Base-by-base conservation (phyloP, 2,329 filamentous ascomycete species). In the Tolypocladium ophioglossoides region DNA sequence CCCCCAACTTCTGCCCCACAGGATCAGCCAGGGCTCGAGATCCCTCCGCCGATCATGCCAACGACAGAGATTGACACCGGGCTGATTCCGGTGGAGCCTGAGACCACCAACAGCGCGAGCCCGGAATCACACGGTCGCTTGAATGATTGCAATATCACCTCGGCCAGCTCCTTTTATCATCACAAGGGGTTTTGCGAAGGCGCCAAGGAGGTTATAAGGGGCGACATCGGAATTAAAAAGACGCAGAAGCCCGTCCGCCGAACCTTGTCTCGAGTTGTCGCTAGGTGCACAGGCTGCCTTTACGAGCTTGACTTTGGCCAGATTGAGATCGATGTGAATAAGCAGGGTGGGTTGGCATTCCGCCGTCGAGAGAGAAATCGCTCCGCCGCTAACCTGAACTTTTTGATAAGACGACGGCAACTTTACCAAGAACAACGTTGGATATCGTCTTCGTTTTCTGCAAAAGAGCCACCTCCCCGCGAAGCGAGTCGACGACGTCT, bases 101-200 rank as follows among this genome's bases (percentile, higher is more conserved):
- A 57, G 35, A 10, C 18, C 4, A 22, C 24, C 24, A 7, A 24
- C 11, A 52, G 20, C n/a, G 38, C 24, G 20, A 24, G 27, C 2
- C 37, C 20, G 12, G 38, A 34, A 34, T 48, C 51, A 10, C 18
- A 55, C n/a, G n/a, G 37, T 9, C 51, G 41, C 9, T 37, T 47
- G 3, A 54, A 52, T 18, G 73, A 76, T 48, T 75, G 72, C 58
- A 70, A 60, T 7, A 78, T 82, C 38, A 72, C 66, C 11, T 56
- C 62, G 2, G 57, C 66, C 11, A 79, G 77, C 58, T 80, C 78
- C 0, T 81, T 80, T 57, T 74, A 77, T 51, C 66, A 74, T 11
- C 67, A 77, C 39, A 80, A 78, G 53, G 78, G 78, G 1, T 80
- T 82, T 59, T 83, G 79, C 46, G 72, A 75, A 22, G 79, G 79